Conservation (phyloP, 1,139 yeast genomes). For the Pichia sorboxylosa region DNA sequence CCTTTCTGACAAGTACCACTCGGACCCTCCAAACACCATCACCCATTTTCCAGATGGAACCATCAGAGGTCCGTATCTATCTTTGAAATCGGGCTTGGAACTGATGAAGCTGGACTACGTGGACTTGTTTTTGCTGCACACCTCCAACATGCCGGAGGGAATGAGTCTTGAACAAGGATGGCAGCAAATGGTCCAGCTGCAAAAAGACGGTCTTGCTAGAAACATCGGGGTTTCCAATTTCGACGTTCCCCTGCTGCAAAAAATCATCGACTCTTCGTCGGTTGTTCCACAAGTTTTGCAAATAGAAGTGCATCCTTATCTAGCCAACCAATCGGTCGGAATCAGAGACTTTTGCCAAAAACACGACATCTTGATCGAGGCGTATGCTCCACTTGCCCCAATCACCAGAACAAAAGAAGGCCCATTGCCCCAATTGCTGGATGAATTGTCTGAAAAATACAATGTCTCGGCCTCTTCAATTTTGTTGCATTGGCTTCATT, state of each 20-base stretch:
- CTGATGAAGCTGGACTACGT: slow-evolving; percentile 45
- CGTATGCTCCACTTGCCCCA: slow-evolving; percentile 57
- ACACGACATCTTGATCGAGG: slow-evolving; percentile 45
- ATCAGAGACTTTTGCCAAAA: slow-evolving; percentile 41
- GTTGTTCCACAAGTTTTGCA: slow-evolving; percentile 55
- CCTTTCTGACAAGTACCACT: slow-evolving; percentile 43
- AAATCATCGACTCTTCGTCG: slow-evolving; percentile 31
- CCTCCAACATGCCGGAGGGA: slow-evolving; percentile 33
- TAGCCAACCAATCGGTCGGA: slow-evolving; percentile 59
- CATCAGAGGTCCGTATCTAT: slow-evolving; percentile 34
- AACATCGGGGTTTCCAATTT: slow-evolving; percentile 61
- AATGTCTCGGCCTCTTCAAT: slow-evolving; percentile 47
- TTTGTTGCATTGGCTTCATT: slow-evolving; percentile 56
- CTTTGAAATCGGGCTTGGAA: slow-evolving; percentile 37
- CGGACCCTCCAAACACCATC: slow-evolving; percentile 8
- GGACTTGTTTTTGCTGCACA: slow-evolving; percentile 59
- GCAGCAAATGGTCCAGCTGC: slow-evolving; percentile 37
- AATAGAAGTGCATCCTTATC: slow-evolving; percentile 57
- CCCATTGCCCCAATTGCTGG: slow-evolving; percentile 29
- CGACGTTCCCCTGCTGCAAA: slow-evolving; percentile 37
- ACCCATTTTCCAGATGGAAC: slow-evolving; percentile 19
- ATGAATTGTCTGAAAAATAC: slow-evolving; percentile 41
- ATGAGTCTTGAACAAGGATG: slow-evolving; percentile 41
- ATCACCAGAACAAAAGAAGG: slow-evolving; percentile 24
- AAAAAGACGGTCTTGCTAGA: slow-evolving; percentile 38